A percentile compares a stretch with the other conserved stretches of the same genome.
Conservation (phyloP, 2,329 filamentous ascomycete genomes). For the Talaromyces atroroseus region DNA sequence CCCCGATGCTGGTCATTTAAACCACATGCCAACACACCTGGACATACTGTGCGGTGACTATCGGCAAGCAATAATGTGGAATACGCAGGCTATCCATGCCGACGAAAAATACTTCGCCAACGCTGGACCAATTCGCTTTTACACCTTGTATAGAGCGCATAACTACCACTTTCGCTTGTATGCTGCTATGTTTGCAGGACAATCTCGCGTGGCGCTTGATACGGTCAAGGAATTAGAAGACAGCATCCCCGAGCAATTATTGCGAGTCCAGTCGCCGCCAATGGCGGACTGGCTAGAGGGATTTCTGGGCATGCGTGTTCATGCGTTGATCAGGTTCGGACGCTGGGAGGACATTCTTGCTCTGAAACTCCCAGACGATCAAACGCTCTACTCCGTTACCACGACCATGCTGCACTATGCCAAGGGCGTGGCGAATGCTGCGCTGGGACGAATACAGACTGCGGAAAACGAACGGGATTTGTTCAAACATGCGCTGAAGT, state of each 20-base stretch:
- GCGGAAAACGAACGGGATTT: constrained; percentile 35
- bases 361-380: constrained; percentile 28
- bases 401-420: constrained; percentile 62
- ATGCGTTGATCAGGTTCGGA: constrained; percentile 16
- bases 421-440: constrained; percentile 59
- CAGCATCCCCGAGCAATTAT: constrained; percentile 55
- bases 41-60: constrained; percentile 68
- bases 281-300: constrained; percentile 18
- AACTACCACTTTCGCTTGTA: constrained; percentile 69
- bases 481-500: constrained; percentile 47
- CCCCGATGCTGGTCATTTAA: constrained; percentile 62
- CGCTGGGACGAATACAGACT: constrained; percentile 46
- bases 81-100: constrained; percentile 57
- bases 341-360: constrained; percentile 15
- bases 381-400: constrained; percentile 59
- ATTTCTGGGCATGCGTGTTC: constrained; percentile 12
- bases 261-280: constrained; percentile 28
- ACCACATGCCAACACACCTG: constrained; percentile 70
- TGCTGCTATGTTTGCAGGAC: constrained; percentile 66
- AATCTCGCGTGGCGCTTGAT: constrained; percentile 56
- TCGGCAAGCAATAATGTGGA: constrained; percentile 57
- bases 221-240: constrained; percentile 53
- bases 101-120: constrained; percentile 59
- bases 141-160: constrained; percentile 67
- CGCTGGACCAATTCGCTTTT: constrained; percentile 61